Evolutionary conservation across 169 alveolate species (phyloP), one percentile per base, ranked within the genome.

Genomic region (Eimeria acervulina): DNA sequence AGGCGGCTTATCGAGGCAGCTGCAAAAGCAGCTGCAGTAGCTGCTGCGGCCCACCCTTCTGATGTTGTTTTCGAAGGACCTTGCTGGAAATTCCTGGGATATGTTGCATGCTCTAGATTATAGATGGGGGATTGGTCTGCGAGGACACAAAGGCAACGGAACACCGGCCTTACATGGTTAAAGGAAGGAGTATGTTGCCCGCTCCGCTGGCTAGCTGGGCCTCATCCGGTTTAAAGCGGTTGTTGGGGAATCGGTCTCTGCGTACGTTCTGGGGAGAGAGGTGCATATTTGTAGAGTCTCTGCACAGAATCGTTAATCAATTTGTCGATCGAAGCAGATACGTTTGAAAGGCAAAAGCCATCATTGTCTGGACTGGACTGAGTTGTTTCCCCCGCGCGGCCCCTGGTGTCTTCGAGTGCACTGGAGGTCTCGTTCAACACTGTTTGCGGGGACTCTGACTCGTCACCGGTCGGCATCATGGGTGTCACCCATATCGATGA

Each of bases 1-100:
- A 15, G 28, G 33, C 31, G 52, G 38, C 74, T 31, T 84, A 38
- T 17, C 38, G 92, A 84, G 74, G 74, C 70, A 55, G 92, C 92
- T 13, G 92, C 92, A 13, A 84, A 84, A 19, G 92, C 92, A 36
- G 92, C 76, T 51, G 92, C 92, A 4, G 92, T 44, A 55, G 92
- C 59, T 7, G 76, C 92, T 19, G 92, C 78, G 17, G 74, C 92
- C 92, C 92, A 84, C 17, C 78, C 92, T 38, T 84, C 92, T 13
- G 70, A 31, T 10, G 51, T 33, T 6, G 88, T n/a, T 3, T 1
- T 44, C 66, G 63, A 17, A 26, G 88, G 68, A 28, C 88, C 40
- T n/a, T 42, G 13, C 28, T 3, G 40, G 38, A 28, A 38, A 44
- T 42, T 78, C n/a, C n/a, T n/a, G 40, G 1, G 15, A 44, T n/a